phyloP scores from a whole-genome alignment of 139 green algal species.

The Tetraselmis striata region DNA sequence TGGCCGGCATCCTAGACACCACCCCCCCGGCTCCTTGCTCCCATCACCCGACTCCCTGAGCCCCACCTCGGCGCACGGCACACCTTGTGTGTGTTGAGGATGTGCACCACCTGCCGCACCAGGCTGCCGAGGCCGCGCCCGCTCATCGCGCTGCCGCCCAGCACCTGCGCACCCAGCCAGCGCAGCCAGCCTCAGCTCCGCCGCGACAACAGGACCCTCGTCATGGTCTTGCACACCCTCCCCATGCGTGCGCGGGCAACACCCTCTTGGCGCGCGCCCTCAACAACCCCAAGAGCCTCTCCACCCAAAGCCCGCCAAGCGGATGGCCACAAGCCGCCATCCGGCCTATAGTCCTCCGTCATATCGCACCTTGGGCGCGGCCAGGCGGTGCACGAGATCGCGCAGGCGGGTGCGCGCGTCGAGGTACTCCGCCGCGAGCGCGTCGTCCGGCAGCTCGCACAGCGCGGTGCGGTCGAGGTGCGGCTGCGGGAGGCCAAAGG shows the following conservation, averaged over 20 bases:
- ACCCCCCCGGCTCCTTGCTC: no score
- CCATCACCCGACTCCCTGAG: no score
- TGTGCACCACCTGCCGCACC: constrained; percentile 38
- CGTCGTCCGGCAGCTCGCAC: constrained; percentile 54
- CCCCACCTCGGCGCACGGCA: no score
- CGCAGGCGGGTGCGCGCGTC: constrained; percentile 31
- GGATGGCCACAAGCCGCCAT: no score
- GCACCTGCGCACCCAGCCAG: constrained; percentile 11
- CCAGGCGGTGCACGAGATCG: constrained; percentile 40
- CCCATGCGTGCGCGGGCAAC: no score
- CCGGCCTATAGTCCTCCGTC: background rate
- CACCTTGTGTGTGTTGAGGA: constrained; percentile 23
- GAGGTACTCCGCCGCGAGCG: constrained; percentile 48
- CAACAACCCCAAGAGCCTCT: no score
- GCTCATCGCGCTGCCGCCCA: constrained; percentile 32
- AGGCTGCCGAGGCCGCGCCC: constrained; percentile 41
- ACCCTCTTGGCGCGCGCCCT: no score
- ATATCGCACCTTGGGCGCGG: constrained; percentile 34
- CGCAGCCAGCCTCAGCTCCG: background rate
- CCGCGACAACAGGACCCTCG: no score
- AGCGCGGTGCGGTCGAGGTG: constrained; percentile 83
- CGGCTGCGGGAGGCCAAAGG: constrained; percentile 69
- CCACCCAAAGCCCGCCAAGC: no score
- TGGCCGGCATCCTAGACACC: no score
- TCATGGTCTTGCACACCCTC: no score